phyloP scores from a whole-genome alignment of 495 filamentous ascomycete species.

The Penicillium turbatum region DNA sequence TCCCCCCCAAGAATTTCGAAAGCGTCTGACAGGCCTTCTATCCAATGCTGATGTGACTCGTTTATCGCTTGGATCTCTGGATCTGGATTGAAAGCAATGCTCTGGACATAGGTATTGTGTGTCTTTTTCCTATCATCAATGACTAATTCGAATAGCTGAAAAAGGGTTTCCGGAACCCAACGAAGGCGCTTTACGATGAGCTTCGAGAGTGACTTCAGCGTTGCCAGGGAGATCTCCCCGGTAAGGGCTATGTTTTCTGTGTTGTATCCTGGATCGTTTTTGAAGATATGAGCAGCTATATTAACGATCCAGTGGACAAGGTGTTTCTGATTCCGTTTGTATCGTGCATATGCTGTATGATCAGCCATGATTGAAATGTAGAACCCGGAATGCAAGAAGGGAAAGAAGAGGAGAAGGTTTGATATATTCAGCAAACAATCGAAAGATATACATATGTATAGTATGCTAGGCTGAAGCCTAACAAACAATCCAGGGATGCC shows the following conservation, averaged over 20 bases:
- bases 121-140: background rate
- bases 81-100: background rate
- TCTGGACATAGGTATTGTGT: background rate
- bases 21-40: background rate
- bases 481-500: too few relatives aligned
- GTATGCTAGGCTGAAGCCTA: too few relatives aligned
- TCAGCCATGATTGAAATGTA: background rate
- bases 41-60: background rate
- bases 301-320: constrained; percentile 42
- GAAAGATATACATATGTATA: too few relatives aligned
- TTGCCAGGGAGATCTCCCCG: constrained; percentile 26
- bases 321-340: constrained; percentile 36
- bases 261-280: background rate
- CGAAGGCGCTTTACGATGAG: background rate
- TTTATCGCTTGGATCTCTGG: constrained; percentile 13
- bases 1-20: too few relatives aligned
- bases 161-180: background rate
- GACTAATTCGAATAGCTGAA: background rate
- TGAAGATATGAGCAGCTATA: constrained; percentile 30
- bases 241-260: constrained; percentile 19
- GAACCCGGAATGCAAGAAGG: too few relatives aligned
- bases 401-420: too few relatives aligned
- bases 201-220: constrained; percentile 15
- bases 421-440: too few relatives aligned
- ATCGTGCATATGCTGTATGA: constrained; percentile 6